Conservation (phyloP, 805 yeast genomes). For the Ogataea ganodermae region DNA sequence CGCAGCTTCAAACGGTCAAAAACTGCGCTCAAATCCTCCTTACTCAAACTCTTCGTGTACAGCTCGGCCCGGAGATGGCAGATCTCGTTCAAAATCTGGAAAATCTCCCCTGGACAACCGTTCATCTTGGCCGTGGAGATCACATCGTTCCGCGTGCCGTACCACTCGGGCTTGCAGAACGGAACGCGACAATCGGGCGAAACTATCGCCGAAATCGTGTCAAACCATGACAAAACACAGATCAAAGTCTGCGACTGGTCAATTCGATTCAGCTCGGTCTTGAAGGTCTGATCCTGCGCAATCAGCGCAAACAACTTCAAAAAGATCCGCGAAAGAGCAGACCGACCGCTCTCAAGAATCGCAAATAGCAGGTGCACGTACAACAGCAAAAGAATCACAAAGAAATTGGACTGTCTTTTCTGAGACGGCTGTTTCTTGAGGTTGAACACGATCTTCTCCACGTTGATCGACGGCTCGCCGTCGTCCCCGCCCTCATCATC, state of each 20-base stretch:
- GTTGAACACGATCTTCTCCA: constrained; percentile 39
- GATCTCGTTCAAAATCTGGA: constrained; percentile 46
- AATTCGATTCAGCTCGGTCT: constrained; percentile 43
- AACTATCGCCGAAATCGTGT: constrained; percentile 55
- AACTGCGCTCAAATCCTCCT: constrained; percentile 1
- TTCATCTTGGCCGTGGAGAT: constrained; percentile 54
- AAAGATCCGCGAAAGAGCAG: constrained; percentile 51
- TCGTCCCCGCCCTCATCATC: constrained; percentile 15
- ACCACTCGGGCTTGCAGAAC: constrained; percentile 54
- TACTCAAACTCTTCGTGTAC: constrained; percentile 6
- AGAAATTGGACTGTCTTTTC: constrained; percentile 42
- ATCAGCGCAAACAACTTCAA: constrained; percentile 52
- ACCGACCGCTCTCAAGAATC: constrained; percentile 54
- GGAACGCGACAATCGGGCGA: constrained; percentile 61
- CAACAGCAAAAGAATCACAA: constrained; percentile 51
- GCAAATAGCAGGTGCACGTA: constrained; percentile 58
- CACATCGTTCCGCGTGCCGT: constrained; percentile 44
- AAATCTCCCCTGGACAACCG: constrained; percentile 64
- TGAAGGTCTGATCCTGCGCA: constrained; percentile 48
- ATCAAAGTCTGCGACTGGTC: constrained; percentile 52
- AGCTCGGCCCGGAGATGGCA: constrained; percentile 37
- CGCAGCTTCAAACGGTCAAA: constrained; percentile 37
- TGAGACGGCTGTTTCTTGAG: constrained; percentile 40
- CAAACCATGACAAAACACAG: constrained; percentile 60
- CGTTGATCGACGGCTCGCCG: constrained; percentile 24